Evolutionary conservation across 2,329 filamentous ascomycete genomes (phyloP).

Genomic region (Colletotrichum abscissum): DNA sequence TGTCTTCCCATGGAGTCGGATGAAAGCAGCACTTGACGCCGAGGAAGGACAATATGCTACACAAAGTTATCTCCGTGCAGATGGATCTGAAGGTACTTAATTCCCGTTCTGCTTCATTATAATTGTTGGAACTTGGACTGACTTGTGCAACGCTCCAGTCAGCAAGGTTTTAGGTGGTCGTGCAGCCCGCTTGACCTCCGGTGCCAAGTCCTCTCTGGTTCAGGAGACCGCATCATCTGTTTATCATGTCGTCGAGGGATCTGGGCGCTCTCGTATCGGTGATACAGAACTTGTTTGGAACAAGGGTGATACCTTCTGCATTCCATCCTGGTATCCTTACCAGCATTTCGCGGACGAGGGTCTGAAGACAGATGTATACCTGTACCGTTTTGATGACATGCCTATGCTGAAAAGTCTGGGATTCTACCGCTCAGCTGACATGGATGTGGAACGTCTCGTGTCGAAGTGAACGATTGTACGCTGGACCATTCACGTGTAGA

Average conservation of each 20-base stretch:
- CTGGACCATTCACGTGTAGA: not conserved
- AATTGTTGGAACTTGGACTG: not conserved
- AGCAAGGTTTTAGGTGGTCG: constrained; percentile 58
- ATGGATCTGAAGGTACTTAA: constrained; percentile 44
- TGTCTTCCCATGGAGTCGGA: constrained; percentile 60
- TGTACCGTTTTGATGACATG: constrained; percentile 66
- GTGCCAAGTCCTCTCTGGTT: constrained; percentile 47
- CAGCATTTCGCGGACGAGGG: constrained; percentile 54
- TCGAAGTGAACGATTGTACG: constrained; percentile 30
- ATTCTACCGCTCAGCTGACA: constrained; percentile 56
- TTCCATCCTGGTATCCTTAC: constrained; percentile 63
- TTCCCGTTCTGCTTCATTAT: too few species aligned
- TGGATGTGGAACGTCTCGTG: constrained; percentile 53
- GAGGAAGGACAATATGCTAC: constrained; percentile 42
- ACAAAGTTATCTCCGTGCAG: constrained; percentile 46
- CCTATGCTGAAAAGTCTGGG: constrained; percentile 64
- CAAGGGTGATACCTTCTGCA: constrained; percentile 64
- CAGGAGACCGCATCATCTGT: constrained; percentile 64
- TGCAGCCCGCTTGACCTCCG: constrained; percentile 56
- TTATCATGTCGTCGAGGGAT: constrained; percentile 63
- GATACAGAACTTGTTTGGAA: constrained; percentile 55
- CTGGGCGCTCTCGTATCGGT: constrained; percentile 53
- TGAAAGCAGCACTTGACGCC: constrained; percentile 55
- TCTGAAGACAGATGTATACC: constrained; percentile 51
- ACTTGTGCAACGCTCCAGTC: constrained; percentile 42